Conservation (phyloP, 1,284 basidiomycete species). For the Cerrena zonata region DNA sequence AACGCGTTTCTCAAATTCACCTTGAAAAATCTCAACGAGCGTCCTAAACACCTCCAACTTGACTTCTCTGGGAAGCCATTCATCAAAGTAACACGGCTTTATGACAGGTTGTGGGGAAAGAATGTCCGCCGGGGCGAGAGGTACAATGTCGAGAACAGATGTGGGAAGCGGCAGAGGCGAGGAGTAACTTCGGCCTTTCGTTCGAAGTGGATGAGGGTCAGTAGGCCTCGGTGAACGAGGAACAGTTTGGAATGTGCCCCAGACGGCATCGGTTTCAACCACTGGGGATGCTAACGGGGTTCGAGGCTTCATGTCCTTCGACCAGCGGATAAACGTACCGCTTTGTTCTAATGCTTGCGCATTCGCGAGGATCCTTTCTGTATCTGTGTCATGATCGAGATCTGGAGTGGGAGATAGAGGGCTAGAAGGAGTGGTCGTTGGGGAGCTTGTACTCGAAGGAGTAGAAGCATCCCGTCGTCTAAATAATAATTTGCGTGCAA, state of each 20-base stretch:
- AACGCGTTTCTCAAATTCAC: constrained; percentile 41
- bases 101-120: constrained; percentile 44
- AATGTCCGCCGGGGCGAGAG: constrained; percentile 39
- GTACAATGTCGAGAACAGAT: constrained; percentile 47
- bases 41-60: constrained; percentile 58
- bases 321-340: constrained; percentile 41
- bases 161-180: constrained; percentile 52
- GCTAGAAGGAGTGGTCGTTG: too few species aligned
- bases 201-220: constrained; percentile 29
- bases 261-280: constrained; percentile 25
- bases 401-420: constrained; percentile 14
- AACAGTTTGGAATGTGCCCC: constrained; percentile 19
- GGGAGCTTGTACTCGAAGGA: too few species aligned
- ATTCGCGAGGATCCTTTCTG: neutral
- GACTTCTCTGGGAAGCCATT: constrained; percentile 68
- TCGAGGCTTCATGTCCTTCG: constrained; percentile 30
- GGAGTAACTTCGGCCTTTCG: constrained; percentile 58
- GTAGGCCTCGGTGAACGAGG: constrained; percentile 17
- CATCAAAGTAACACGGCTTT: constrained; percentile 54
- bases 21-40: constrained; percentile 50
- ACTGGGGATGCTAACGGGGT: constrained; percentile 26
- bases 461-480: constrained; percentile 30
- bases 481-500: constrained; percentile 52
- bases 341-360: constrained; percentile 14
- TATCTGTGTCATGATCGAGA: neutral